Conservation (phyloP, 2,329 filamentous ascomycete species). For the Xylariaceae sp. region DNA sequence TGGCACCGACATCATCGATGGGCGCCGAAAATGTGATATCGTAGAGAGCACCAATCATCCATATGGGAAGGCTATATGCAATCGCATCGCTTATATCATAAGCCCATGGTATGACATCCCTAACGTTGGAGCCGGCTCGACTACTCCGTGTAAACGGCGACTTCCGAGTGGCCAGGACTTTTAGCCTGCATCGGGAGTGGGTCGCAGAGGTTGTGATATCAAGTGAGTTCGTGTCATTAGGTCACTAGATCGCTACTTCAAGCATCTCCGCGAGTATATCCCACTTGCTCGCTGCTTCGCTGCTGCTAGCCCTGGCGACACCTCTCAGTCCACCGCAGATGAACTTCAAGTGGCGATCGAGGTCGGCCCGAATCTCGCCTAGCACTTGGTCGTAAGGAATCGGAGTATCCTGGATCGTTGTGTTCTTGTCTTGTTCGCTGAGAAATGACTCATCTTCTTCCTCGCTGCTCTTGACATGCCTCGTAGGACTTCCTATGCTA, state of each 20-base stretch:
- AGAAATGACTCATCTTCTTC: constrained; percentile 32
- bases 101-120: background rate
- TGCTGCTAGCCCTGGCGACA: constrained; percentile 67
- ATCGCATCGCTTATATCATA: background rate
- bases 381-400: constrained; percentile 50
- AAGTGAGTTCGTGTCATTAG: constrained; percentile 8
- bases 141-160: background rate
- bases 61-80: background rate
- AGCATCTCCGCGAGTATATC: constrained; percentile 77
- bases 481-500: constrained; percentile 22
- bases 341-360: constrained; percentile 63
- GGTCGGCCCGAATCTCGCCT: constrained; percentile 53
- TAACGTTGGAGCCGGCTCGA: background rate
- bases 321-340: constrained; percentile 67
- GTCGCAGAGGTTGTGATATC: background rate
- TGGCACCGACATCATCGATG: too few relatives aligned
- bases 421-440: constrained; percentile 28
- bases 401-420: constrained; percentile 32
- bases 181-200: background rate
- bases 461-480: constrained; percentile 28
- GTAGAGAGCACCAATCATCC: too few relatives aligned
- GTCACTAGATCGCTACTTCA: constrained; percentile 42
- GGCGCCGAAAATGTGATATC: too few relatives aligned
- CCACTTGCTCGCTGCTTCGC: constrained; percentile 58
- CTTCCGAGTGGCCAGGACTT: background rate